These are phyloP conservation scores for Arthrobotrys iridis DNA, from an alignment of 2,329 filamentous ascomycete species.

Conservation along the genomic window DNA sequence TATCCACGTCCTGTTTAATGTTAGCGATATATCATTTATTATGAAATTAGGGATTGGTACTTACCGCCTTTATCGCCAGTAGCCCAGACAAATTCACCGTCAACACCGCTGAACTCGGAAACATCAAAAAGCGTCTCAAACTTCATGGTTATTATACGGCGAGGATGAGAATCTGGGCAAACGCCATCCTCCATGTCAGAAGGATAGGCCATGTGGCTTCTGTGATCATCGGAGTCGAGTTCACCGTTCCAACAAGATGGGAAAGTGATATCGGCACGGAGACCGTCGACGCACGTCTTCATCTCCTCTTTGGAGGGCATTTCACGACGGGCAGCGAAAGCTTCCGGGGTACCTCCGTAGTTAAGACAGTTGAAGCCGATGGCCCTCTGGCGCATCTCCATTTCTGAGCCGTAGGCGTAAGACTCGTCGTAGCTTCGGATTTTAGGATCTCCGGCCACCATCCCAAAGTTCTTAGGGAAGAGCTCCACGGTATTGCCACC, in stretches of 20 bases:
- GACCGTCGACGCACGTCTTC: slow-evolving; percentile 79
- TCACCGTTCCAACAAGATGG: slow-evolving; percentile 88
- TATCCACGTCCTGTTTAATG: slow-evolving; percentile 64
- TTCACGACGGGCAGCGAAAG: slow-evolving; percentile 81
- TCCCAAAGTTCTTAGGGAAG: slow-evolving; percentile 80
- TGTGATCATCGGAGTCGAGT: slow-evolving; percentile 67
- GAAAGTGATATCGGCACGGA: slow-evolving; percentile 87
- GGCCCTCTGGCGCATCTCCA: slow-evolving; percentile 81
- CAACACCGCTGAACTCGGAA: slow-evolving; percentile 67
- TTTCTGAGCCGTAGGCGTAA: slow-evolving; percentile 69
- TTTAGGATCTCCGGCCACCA: slow-evolving; percentile 78
- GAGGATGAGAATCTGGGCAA: slow-evolving; percentile 76
- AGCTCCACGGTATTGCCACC: slow-evolving; percentile 73
- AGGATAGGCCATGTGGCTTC: slow-evolving; percentile 79
- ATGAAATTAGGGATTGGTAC: slow-evolving; percentile 53
- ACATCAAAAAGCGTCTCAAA: slow-evolving; percentile 89
- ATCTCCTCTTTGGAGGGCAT: slow-evolving; percentile 82
- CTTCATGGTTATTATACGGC: slow-evolving; percentile 77
- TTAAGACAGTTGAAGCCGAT: slow-evolving; percentile 96
- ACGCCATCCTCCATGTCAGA: slow-evolving; percentile 77
- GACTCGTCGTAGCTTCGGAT: slow-evolving; percentile 76
- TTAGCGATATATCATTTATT: slow-evolving; percentile 51
- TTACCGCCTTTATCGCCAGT: slow-evolving; percentile 80
- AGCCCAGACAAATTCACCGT: slow-evolving; percentile 76
- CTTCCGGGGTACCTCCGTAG: slow-evolving; percentile 74